A percentile compares a stretch with the other conserved stretches of the same genome.
These are phyloP conservation scores for Psilocybe sp. DNA, from an alignment of 768 basidiomycete species.

Conservation along the genomic window DNA sequence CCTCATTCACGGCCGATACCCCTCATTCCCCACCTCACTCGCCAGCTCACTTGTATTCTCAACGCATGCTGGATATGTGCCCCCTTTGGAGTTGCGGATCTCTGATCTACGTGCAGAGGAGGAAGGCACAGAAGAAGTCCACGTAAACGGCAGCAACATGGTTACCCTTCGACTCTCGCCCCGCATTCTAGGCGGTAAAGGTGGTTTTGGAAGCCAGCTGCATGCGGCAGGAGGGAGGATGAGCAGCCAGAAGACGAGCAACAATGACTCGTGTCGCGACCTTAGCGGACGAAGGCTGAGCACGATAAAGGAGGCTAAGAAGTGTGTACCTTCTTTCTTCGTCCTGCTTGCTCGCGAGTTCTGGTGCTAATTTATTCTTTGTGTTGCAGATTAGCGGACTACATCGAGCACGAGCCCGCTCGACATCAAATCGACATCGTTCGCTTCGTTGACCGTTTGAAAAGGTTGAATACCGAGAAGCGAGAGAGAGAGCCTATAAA, in stretches of 20 bases:
- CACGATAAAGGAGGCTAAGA: conserved; percentile 95
- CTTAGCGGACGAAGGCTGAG: conserved; percentile 86
- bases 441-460: too few relatives aligned
- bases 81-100: conserved; percentile 22
- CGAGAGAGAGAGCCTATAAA: too few relatives aligned
- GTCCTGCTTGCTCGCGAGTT: not conserved
- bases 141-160: conserved; percentile 23
- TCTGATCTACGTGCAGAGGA: conserved; percentile 20
- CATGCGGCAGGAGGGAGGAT: conserved; percentile 97
- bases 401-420: conserved; percentile 81
- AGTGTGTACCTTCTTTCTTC: conserved; percentile 45
- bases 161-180: conserved; percentile 76
- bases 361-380: not conserved
- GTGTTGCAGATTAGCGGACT: conserved; percentile 66
- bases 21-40: conserved; percentile 29
- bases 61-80: conserved; percentile 35
- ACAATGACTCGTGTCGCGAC: conserved; percentile 93
- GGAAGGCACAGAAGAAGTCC: too few relatives aligned
- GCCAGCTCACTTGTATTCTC: conserved; percentile 29
- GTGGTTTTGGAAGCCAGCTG: conserved; percentile 95
- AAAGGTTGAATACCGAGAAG: too few relatives aligned
- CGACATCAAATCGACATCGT: too few relatives aligned
- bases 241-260: conserved; percentile 93
- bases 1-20: conserved; percentile 32
- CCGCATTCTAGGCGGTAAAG: conserved; percentile 85